phyloP scores from a whole-genome alignment of 2,329 filamentous ascomycete genomes.

The Sporothrix schenckii region DNA sequence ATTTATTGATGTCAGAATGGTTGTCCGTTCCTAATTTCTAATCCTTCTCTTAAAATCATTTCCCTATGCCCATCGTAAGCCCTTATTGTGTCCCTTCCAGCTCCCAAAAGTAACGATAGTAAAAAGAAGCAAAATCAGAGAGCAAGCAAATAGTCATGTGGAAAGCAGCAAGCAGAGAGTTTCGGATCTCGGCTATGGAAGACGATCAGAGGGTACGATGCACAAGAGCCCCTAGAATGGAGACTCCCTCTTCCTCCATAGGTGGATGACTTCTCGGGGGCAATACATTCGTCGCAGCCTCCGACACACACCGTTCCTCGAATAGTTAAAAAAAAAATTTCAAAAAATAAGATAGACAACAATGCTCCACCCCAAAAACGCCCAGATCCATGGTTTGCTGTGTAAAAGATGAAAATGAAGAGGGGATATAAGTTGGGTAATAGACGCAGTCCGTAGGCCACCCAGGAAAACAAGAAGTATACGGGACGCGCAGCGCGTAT shows the following conservation, averaged over 20 bases:
- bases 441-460: neutral
- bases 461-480: conserved; percentile 9
- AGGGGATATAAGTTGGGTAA: conserved; percentile 11
- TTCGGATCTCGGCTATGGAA: too few species aligned
- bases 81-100: conserved; percentile 1
- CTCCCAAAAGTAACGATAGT: neutral
- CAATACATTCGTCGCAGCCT: neutral
- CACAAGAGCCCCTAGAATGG: neutral
- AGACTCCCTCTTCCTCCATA: too few species aligned
- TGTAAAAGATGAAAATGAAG: conserved; percentile 7
- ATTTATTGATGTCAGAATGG: neutral
- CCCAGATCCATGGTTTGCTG: conserved; percentile 32
- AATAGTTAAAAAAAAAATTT: neutral
- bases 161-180: neutral
- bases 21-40: neutral
- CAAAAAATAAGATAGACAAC: conserved; percentile 16
- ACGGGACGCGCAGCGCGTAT: neutral
- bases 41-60: neutral
- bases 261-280: too few species aligned
- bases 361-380: conserved; percentile 30
- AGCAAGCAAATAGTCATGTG: neutral
- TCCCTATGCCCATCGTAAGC: neutral
- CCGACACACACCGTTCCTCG: neutral
- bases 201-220: neutral
- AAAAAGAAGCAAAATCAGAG: neutral